Percentiles rank a stretch among this genome's conserved stretches.
These are phyloP conservation scores for Pseudocercospora macadamiae DNA, from an alignment of 2,329 filamentous ascomycete genomes.

Conservation along the genomic window DNA sequence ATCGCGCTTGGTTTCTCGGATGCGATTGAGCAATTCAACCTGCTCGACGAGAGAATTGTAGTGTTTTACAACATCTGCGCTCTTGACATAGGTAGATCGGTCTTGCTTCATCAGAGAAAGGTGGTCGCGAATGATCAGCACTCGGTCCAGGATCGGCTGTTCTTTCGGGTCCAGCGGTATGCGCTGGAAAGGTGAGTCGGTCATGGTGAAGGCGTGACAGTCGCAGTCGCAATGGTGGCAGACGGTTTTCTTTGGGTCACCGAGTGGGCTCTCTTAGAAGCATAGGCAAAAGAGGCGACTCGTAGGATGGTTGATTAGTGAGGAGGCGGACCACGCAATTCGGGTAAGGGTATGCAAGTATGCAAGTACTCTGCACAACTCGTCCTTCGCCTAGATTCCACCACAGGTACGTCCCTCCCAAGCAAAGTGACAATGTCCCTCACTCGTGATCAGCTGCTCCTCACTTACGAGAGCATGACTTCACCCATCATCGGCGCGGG, in stretches of 20 bases:
- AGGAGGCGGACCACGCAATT: background rate
- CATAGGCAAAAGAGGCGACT: background rate
- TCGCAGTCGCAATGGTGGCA: background rate
- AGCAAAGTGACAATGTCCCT: background rate
- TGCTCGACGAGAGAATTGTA: constrained; percentile 65
- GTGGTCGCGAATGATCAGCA: constrained; percentile 61
- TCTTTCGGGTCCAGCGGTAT: constrained; percentile 65
- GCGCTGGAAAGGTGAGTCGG: constrained; percentile 64
- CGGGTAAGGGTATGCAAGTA: background rate
- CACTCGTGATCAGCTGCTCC: background rate
- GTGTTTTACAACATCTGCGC: constrained; percentile 63
- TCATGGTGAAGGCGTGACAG: constrained; percentile 36
- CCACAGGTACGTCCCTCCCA: background rate
- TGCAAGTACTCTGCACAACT: background rate
- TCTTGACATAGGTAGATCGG: constrained; percentile 68
- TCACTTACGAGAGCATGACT: no score
- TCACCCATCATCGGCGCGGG: no score
- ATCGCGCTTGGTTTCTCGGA: constrained; percentile 59
- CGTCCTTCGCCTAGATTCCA: background rate
- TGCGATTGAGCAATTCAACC: constrained; percentile 62
- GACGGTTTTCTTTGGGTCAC: background rate
- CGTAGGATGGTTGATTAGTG: background rate
- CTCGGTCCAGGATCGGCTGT: constrained; percentile 65
- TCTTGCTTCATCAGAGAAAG: constrained; percentile 66
- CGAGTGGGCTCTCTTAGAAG: background rate